Base-by-base conservation (phyloP, 1,139 yeast genomes). In the Candida frijolesensis region DNA sequence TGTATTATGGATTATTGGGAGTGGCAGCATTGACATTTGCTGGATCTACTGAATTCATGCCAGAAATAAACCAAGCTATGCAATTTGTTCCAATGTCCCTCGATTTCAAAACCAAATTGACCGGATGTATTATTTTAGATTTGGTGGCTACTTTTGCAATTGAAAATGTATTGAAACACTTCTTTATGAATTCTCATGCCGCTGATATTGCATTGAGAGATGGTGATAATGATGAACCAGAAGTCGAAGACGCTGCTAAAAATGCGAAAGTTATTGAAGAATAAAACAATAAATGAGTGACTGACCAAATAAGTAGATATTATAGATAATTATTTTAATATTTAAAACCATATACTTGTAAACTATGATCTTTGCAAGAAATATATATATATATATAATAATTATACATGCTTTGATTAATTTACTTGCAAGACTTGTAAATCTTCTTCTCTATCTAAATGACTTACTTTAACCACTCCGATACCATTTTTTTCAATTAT, bases 1-100 rank as follows among this genome's bases (percentile, higher is more conserved):
- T 94, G 99, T 94, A 87, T 73, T 94, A 89, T 63, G 99, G 99
- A 29, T 79, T 94, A 54, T 67, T 94, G 44, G 97, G 97, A 58
- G 98, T 94, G 60, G 89, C 96, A 35, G 90, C 81, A 41, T 79
- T 94, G 61, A 96, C 98, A 1, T 71, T 94, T 55, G 82, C 96
- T 15, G 96, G 99, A 25, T 85, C 98, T 8, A 91, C 98, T 29
- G 99, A 95, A 68, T 88, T 94, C 64, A 67, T 92, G 61, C 99
- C 99, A 33, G 99, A 95, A 73, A 72, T 95, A 64, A 94, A 94
- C 65, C 94, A 89, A 65, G 89, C 89, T 16, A 84, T 94, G 85
- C 84, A 86, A 66, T 89, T 94, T 67, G 99, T 95, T 46, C 90
- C 91, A 58, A 92, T 94, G 97, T 70, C 76, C 39, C 65, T 70